phyloP scores from a whole-genome alignment of 306 rosid species.

The Lithocarpus polystachyus region DNA sequence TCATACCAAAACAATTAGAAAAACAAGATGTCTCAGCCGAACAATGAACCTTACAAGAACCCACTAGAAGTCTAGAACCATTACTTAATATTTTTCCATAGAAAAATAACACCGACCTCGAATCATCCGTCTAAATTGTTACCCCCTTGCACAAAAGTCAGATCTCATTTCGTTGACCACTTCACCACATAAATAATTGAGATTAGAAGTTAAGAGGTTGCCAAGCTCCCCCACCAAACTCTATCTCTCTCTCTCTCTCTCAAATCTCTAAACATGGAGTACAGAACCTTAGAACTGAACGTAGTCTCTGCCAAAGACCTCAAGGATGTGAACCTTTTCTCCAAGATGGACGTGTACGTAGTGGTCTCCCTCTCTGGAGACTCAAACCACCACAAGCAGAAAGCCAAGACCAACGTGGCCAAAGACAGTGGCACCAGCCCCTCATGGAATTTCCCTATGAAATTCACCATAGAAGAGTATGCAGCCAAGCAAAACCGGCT shows the following conservation, averaged over 20 bases:
- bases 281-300: slow-evolving; percentile 53
- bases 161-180: background rate
- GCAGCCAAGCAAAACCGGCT: slow-evolving; percentile 42
- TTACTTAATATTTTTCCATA: too few relatives aligned
- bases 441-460: slow-evolving; percentile 54
- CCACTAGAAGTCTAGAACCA: background rate
- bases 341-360: slow-evolving; percentile 75
- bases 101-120: background rate
- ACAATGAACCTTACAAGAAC: background rate
- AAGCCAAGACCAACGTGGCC: slow-evolving; percentile 37
- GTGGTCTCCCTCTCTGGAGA: slow-evolving; percentile 61
- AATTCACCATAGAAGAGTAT: slow-evolving; percentile 43
- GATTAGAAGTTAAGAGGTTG: too few relatives aligned
- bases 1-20: too few relatives aligned
- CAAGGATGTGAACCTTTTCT: slow-evolving; percentile 56
- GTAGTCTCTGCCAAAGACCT: slow-evolving; percentile 66
- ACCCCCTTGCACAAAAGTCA: background rate
- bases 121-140: background rate
- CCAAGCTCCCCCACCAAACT: background rate
- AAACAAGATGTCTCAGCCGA: background rate
- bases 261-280: slow-evolving; percentile 32
- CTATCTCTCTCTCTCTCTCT: background rate
- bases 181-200: background rate
- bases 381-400: slow-evolving; percentile 1
- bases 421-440: slow-evolving; percentile 47